Conservation (phyloP, 176 grass and related monocot species). For the Zoysia japonica region DNA sequence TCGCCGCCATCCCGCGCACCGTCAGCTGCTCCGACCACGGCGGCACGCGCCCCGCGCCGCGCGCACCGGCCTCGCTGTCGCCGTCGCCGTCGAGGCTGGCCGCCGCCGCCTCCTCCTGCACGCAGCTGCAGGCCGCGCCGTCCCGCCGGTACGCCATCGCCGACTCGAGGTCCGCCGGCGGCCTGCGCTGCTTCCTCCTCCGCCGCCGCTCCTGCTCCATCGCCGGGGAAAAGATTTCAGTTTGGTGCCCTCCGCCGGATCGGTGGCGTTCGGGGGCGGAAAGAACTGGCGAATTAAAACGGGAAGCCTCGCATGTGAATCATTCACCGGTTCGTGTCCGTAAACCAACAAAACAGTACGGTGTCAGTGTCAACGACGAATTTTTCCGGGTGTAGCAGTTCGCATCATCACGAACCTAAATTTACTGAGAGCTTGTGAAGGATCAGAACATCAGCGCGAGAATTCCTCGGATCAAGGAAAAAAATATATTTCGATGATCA, state of each 20-base stretch:
- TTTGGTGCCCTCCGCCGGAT: background rate
- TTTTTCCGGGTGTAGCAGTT: background rate
- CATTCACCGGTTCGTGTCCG: background rate
- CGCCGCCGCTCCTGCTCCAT: slow-evolving; percentile 44
- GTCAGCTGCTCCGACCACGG: slow-evolving; percentile 82
- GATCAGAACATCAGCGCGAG: slow-evolving; percentile 22
- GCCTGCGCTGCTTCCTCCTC: slow-evolving; percentile 34
- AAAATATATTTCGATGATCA: background rate
- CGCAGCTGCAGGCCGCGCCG: background rate
- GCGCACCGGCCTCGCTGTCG: slow-evolving; percentile 28
- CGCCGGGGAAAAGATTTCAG: slow-evolving; percentile 32
- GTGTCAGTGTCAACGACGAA: background rate
- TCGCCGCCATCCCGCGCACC: slow-evolving; percentile 69
- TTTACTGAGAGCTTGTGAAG: background rate
- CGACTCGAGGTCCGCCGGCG: slow-evolving; percentile 27
- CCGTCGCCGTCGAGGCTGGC: slow-evolving; percentile 25
- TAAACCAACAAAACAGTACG: slow-evolving; percentile 3
- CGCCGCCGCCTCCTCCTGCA: slow-evolving; percentile 20
- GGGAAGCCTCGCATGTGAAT: background rate
- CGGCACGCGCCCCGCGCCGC: slow-evolving; percentile 38
- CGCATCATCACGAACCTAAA: background rate
- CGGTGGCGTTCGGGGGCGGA: background rate
- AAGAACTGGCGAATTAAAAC: slow-evolving; percentile 2
- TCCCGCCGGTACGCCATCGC: slow-evolving; percentile 32
- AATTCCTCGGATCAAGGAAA: background rate